Evolutionary conservation across 352 stramenopile species (phyloP), one percentile per base, ranked within the genome.

Genomic region (Nothophytophthora sp.): DNA sequence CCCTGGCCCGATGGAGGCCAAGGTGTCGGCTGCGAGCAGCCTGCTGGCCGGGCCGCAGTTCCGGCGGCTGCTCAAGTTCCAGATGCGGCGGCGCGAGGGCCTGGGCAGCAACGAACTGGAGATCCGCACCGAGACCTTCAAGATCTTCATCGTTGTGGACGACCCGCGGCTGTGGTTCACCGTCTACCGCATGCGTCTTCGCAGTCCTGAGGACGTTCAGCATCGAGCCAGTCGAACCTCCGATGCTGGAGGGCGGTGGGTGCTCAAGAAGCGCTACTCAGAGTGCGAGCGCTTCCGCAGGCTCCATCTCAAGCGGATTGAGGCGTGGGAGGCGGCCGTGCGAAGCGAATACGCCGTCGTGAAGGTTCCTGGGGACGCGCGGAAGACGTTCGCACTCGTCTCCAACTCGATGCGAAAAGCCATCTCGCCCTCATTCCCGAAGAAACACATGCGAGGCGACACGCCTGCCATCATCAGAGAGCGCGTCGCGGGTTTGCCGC

Each of bases 51-150:
- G 73, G 27, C 57, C 68, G 22, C 65, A 63, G 19, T 78, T 69
- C 41, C 74, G 74, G 8, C 74, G 74, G 13, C 59, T 86, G 54
- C 68, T 82, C 46, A 86, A 86, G 61, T 76, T 82, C 51, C 79
- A 86, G 63, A 67, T 70, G 40, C 75, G 75, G 38, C 75, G 79
- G 18, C 61, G 76, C 27, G 69, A 81, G 18, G 46, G 41, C 29
- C 27, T 63, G 5, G 24, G 45, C n/a, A 60, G 71, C 41, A 68
- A 51, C 41, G 70, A 83, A 35, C 42, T 86, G 38, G 60, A 77
- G 38, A 82, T 86, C 38, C 59, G 51, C 51, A 76, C 70, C 16
- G 57, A 61, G 1, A 35, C 46, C 23, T 52, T 49, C 25, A 46
- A 53, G 33, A 63, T 61, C 9, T 55, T 60, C 15, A 16, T 58